Percentiles rank a stretch among this genome's conserved stretches.
phyloP scores from a whole-genome alignment of 2,329 filamentous ascomycete species.

The Neopestalotiopsis sp. region DNA sequence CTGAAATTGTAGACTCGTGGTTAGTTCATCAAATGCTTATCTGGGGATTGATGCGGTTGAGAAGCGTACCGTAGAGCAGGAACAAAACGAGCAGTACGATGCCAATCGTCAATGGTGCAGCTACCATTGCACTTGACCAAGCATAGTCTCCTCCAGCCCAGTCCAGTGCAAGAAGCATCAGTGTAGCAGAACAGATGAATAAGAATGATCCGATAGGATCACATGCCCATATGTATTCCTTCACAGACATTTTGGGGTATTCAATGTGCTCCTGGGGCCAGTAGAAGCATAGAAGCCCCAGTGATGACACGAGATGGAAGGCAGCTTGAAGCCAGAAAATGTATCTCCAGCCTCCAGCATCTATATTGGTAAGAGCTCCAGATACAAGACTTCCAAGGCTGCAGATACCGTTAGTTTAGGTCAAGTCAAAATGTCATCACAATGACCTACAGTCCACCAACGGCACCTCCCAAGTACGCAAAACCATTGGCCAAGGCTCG shows the following conservation, averaged over 20 bases:
- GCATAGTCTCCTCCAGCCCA: slow-evolving; percentile 50
- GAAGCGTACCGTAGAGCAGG: slow-evolving; percentile 44
- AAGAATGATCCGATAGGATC: slow-evolving; percentile 53
- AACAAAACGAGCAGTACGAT: slow-evolving; percentile 47
- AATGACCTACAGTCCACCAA: slow-evolving; percentile 55
- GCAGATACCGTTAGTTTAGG: not conserved
- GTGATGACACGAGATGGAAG: slow-evolving; percentile 52
- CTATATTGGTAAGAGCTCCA: slow-evolving; percentile 56
- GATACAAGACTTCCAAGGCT: slow-evolving; percentile 56
- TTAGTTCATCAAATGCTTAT: not conserved
- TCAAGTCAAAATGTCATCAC: not conserved
- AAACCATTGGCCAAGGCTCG: slow-evolving; percentile 61
- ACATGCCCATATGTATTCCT: slow-evolving; percentile 50
- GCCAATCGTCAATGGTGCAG: slow-evolving; percentile 47
- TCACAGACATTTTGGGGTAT: slow-evolving; percentile 43
- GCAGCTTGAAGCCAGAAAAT: slow-evolving; percentile 66
- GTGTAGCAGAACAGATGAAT: slow-evolving; percentile 48
- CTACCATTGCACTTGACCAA: slow-evolving; percentile 46
- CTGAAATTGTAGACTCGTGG: slow-evolving; percentile 34
- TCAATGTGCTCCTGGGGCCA: slow-evolving; percentile 46
- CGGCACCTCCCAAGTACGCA: slow-evolving; percentile 53
- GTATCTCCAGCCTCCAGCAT: slow-evolving; percentile 55
- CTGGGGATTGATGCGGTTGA: not conserved
- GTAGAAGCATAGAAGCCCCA: slow-evolving; percentile 55
- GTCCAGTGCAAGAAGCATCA: slow-evolving; percentile 51